Evolutionary conservation across 495 filamentous ascomycete genomes (phyloP), one percentile per base, ranked within the genome.

Genomic region (Aspergillus asperescens): DNA sequence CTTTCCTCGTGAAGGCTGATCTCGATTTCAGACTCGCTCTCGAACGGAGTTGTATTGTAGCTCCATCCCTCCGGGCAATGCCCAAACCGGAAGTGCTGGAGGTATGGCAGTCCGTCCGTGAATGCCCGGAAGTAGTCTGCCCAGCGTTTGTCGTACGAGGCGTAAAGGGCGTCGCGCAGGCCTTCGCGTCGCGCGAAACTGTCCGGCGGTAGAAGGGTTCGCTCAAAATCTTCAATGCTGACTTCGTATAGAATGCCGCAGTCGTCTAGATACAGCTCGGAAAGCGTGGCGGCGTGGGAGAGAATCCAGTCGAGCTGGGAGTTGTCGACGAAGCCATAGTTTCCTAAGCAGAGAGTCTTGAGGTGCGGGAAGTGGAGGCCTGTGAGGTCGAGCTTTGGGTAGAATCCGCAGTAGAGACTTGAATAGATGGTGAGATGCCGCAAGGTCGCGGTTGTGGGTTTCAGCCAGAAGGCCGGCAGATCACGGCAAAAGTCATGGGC

Each of bases 291-390:
- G 4, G 31, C 48, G 15, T 66, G 63, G n/a, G 48, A 56, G 0
- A 62, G 50, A 41, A 66, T 60, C 63, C 63, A 66, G 24, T 61
- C 57, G 8, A 68, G 50, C 22, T 65, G 62, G 20, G 55, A 42
- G 43, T 62, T 61, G 19, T 65, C 44, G 8, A 59, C 47, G 24
- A 68, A 68, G 29, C 40, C 50, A 28, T 54, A 64, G 9, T 61
- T 61, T 1, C 59, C 57, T 4, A 68, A 45, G 8, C 50, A n/a
- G 0, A 68, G 54, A 8, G 54, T 46, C 39, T 64, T 57, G 35
- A 68, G 54, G 2, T 39, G 46, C 1, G 62, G 61, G 45, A 61
- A 65, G 39, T 62, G 57, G 6, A 65, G 16, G 8, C 44, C 38
- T 2, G 31, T 22, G 5, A 64, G 49, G 20, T 55, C 43, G 1